Evolutionary conservation across 164 flowering plant species (phyloP).

Genomic region (Macadamia tetraphylla): DNA sequence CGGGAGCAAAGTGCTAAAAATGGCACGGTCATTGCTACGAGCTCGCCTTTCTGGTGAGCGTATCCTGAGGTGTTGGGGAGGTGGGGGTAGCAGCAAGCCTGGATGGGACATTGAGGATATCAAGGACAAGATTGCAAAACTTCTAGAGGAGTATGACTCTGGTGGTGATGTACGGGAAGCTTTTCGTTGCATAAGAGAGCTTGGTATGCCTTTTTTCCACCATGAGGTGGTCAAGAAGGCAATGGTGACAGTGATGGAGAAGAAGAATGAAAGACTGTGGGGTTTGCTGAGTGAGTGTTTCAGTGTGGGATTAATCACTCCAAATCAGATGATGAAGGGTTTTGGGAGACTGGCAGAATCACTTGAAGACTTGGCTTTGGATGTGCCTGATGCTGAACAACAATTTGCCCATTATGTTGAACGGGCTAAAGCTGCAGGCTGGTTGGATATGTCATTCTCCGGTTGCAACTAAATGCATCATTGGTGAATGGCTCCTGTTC

Average conservation of each 20-base stretch:
- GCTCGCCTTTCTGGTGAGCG: conserved; percentile 66
- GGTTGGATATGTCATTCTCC: conserved; percentile 49
- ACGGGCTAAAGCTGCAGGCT: conserved; percentile 43
- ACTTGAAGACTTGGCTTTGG: conserved; percentile 68
- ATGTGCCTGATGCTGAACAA: conserved; percentile 59
- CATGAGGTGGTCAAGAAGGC: conserved; percentile 85
- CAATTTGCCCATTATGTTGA: conserved; percentile 37
- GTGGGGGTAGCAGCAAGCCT: conserved; percentile 47
- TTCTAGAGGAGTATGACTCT: conserved; percentile 66
- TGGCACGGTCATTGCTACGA: conserved; percentile 54
- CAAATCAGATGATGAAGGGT: conserved; percentile 67
- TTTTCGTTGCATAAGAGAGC: conserved; percentile 58
- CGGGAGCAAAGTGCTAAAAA: conserved; percentile 51
- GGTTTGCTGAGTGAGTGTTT: conserved; percentile 41
- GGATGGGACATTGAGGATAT: conserved; percentile 68
- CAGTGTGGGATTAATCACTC: conserved; percentile 48
- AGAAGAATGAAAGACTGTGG: conserved; percentile 50
- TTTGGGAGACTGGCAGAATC: conserved; percentile 51
- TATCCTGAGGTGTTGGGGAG: conserved; percentile 59
- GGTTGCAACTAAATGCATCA: conserved; percentile 13
- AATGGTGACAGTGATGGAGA: conserved; percentile 53
- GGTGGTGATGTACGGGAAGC: conserved; percentile 75
- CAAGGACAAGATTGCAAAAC: conserved; percentile 55
- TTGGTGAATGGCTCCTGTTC: conserved; percentile 28
- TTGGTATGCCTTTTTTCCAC: conserved; percentile 79